A percentile compares a stretch with the other conserved stretches of the same genome.
phyloP scores from a whole-genome alignment of 2,329 filamentous ascomycete species.

The Aspergillus brasiliensis region DNA sequence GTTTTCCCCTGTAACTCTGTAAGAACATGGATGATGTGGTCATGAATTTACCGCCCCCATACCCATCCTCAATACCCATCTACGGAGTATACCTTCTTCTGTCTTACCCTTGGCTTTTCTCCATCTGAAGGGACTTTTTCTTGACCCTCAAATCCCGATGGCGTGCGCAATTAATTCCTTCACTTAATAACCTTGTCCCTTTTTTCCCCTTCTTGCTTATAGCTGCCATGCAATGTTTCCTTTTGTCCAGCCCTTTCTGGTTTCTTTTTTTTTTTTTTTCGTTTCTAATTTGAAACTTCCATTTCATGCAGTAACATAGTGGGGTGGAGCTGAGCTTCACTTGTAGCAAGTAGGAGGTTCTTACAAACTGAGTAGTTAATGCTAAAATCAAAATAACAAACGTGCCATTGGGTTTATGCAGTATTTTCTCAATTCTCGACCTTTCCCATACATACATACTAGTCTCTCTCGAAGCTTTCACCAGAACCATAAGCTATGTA shows the following conservation, averaged over 20 bases:
- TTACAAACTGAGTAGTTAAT: too few relatives aligned
- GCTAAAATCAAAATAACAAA: too few relatives aligned
- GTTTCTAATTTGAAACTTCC: too few relatives aligned
- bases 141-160: neutral
- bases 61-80: neutral
- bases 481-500: too few relatives aligned
- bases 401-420: too few relatives aligned
- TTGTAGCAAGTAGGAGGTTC: too few relatives aligned
- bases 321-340: too few relatives aligned
- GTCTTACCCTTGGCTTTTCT: neutral
- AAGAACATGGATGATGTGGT: neutral
- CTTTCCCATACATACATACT: too few relatives aligned
- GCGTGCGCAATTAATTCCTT: neutral
- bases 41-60: slow-evolving; percentile 5
- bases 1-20: neutral
- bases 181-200: neutral
- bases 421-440: too few relatives aligned
- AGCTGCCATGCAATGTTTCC: neutral
- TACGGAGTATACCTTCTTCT: neutral
- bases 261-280: neutral
- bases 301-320: too few relatives aligned
- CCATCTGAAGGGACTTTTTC: neutral
- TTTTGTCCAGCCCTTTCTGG: neutral
- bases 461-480: too few relatives aligned
- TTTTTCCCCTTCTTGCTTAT: neutral